Conservation (phyloP, 2,329 filamentous ascomycete genomes). For the Arthrinium puccinioides region DNA sequence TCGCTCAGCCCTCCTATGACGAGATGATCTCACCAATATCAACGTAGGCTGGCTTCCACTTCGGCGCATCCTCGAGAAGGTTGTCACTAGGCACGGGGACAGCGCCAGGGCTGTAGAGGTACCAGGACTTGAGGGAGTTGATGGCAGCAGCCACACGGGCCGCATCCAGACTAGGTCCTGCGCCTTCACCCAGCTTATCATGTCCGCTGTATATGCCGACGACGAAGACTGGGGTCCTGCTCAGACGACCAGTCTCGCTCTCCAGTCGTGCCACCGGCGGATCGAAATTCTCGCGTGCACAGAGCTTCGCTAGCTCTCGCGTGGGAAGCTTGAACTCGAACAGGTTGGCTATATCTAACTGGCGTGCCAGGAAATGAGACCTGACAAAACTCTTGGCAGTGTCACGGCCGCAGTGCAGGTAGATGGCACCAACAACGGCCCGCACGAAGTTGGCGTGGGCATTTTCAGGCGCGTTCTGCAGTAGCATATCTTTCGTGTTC, state of each 20-base stretch:
- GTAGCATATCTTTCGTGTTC: slow-evolving; percentile 14
- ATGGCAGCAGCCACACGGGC: slow-evolving; percentile 76
- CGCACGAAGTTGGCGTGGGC: slow-evolving; percentile 74
- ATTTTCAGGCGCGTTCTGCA: slow-evolving; percentile 12
- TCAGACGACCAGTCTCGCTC: slow-evolving; percentile 81
- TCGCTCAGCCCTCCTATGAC: too few relatives aligned
- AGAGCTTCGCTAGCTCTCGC: slow-evolving; percentile 75
- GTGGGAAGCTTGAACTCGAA: slow-evolving; percentile 83
- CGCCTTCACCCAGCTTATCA: slow-evolving; percentile 90
- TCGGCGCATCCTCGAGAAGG: slow-evolving; percentile 50
- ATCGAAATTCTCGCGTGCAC: slow-evolving; percentile 84
- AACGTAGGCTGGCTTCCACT: slow-evolving; percentile 62
- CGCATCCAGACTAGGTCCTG: slow-evolving; percentile 68
- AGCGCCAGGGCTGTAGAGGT: slow-evolving; percentile 77
- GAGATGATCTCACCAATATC: slow-evolving; percentile 65
- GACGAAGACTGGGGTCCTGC: slow-evolving; percentile 81
- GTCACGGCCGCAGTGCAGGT: slow-evolving; percentile 73
- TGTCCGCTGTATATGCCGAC: slow-evolving; percentile 89
- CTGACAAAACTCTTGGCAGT: slow-evolving; percentile 77
- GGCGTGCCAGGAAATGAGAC: slow-evolving; percentile 74
- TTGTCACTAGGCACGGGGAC: slow-evolving; percentile 64
- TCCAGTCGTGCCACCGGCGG: slow-evolving; percentile 78
- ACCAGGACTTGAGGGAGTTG: slow-evolving; percentile 86
- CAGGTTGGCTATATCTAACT: slow-evolving; percentile 66
- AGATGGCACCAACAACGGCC: slow-evolving; percentile 76